Base-by-base conservation (phyloP, 2,329 filamentous ascomycete genomes). In the Colletotrichum eremochloae region DNA sequence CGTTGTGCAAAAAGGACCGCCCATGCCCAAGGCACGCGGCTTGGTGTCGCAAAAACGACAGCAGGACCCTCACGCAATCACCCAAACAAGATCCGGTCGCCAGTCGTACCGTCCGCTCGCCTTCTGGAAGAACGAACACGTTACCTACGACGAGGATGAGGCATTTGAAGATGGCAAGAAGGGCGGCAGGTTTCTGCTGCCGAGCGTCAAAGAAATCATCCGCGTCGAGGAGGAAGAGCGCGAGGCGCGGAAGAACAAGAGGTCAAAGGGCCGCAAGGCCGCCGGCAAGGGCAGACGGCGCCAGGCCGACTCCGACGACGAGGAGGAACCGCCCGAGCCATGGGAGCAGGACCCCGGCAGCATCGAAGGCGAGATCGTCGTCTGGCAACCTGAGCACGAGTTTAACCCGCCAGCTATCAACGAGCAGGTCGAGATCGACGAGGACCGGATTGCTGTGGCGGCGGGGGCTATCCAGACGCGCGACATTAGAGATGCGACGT, bases 81-180 rank as follows among this genome's bases (percentile, higher is more conserved):
- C 86, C 40, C 88, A 86, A 56, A 93, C 92, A 63, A 91, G 94
- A 66, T 96, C 92, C 15, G 95, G 94, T 2, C 90, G 96, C 68
- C 89, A 90, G 64, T 94, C 93, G 12, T 91, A 94, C 74, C 90
- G 90, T 72, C 96, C 95, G 0, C 83, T 98, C 44, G 90, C 94
- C 36, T 97, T 89, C 79, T 98, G 96, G 96, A 91, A 91, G 77
- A 95, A 95, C 75, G 96, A 98, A 80, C 89, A 89, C 66, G 89
- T 93, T 58, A 89, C 94, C 31, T 94, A 91, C 77, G 90, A 92
- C 63, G 85, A 88, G 24, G 88, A 90, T 33, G 89, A 91, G 61
- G 81, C 78, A 38, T 80, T 82, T 55, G 83, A 84, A 38, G 88
- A 88, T 67, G 56, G 76, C 11, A 74, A 72, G 42, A 78, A 81